Evolutionary conservation across 179 eudicot genomes (phyloP).

Genomic region (Beta lomatogona): DNA sequence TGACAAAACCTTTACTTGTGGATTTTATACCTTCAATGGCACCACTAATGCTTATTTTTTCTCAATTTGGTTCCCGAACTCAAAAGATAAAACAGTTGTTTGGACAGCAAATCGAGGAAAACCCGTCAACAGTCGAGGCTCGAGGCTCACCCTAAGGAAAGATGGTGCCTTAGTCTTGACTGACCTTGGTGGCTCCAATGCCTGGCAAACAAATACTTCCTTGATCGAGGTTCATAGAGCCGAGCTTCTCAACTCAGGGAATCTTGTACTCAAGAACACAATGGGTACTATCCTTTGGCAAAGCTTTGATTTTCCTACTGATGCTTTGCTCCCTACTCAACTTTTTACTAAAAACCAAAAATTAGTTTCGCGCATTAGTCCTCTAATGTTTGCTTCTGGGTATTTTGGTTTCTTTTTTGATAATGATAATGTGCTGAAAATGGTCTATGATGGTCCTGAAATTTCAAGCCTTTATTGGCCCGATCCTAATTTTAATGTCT

Average conservation of each 20-base stretch:
- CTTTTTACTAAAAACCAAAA: slow-evolving; percentile 39
- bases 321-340: slow-evolving; percentile 22
- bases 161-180: slow-evolving; percentile 44
- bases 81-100: slow-evolving; percentile 32
- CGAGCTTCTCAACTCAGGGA: slow-evolving; percentile 51
- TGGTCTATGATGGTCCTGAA: slow-evolving; percentile 62
- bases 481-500: slow-evolving; percentile 7
- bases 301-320: too few species aligned
- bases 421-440: slow-evolving; percentile 48
- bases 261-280: slow-evolving; percentile 43
- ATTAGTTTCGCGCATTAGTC: slow-evolving; percentile 40
- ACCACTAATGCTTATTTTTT: slow-evolving; percentile 47
- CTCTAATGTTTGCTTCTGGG: slow-evolving; percentile 45
- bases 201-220: slow-evolving; percentile 50
- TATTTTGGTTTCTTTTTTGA: slow-evolving; percentile 48
- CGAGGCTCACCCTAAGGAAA: slow-evolving; percentile 17
- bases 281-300: slow-evolving; percentile 19
- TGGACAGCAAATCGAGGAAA: too few species aligned
- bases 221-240: slow-evolving; percentile 31
- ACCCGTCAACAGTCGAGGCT: too few species aligned
- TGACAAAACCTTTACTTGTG: slow-evolving; percentile 20
- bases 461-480: slow-evolving; percentile 64
- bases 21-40: slow-evolving; percentile 41
- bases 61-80: slow-evolving; percentile 56
- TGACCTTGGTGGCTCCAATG: slow-evolving; percentile 43